Conservation (phyloP, 352 stramenopile species). For the Pythium myriotylum region DNA sequence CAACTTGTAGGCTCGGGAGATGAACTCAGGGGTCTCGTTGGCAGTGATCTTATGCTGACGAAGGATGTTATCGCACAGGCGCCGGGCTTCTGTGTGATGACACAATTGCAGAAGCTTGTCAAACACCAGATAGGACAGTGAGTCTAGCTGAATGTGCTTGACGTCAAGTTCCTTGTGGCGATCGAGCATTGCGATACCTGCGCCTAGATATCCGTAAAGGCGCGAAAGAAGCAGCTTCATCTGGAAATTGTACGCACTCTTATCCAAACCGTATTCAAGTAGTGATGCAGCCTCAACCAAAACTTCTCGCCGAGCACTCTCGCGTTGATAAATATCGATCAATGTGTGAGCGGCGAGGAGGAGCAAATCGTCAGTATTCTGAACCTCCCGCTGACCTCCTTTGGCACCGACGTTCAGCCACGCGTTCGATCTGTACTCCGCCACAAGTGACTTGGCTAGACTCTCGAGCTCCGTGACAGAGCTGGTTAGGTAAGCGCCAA, state of each 20-base stretch:
- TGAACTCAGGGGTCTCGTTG: conserved; percentile 82
- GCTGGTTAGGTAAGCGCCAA: conserved; percentile 47
- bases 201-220: conserved; percentile 78
- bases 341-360: conserved; percentile 73
- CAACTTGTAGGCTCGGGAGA: conserved; percentile 74
- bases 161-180: conserved; percentile 79
- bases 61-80: conserved; percentile 51
- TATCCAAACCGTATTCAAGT: conserved; percentile 74
- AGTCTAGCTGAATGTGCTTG: conserved; percentile 88
- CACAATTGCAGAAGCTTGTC: conserved; percentile 77
- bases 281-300: conserved; percentile 59
- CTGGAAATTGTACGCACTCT: conserved; percentile 90
- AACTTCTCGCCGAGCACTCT: conserved; percentile 29
- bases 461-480: conserved; percentile 36
- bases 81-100: conserved; percentile 54
- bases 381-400: conserved; percentile 81
- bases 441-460: conserved; percentile 51
- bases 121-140: conserved; percentile 81
- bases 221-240: conserved; percentile 87
- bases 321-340: conserved; percentile 67
- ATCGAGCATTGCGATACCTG: conserved; percentile 58
- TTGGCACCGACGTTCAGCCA: conserved; percentile 76
- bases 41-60: conserved; percentile 55
- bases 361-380: conserved; percentile 83
- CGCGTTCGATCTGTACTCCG: conserved; percentile 67